Percentiles rank a stretch among this genome's conserved stretches.
phyloP scores from a whole-genome alignment of 768 basidiomycete species.

The Fomitopsis serialis region DNA sequence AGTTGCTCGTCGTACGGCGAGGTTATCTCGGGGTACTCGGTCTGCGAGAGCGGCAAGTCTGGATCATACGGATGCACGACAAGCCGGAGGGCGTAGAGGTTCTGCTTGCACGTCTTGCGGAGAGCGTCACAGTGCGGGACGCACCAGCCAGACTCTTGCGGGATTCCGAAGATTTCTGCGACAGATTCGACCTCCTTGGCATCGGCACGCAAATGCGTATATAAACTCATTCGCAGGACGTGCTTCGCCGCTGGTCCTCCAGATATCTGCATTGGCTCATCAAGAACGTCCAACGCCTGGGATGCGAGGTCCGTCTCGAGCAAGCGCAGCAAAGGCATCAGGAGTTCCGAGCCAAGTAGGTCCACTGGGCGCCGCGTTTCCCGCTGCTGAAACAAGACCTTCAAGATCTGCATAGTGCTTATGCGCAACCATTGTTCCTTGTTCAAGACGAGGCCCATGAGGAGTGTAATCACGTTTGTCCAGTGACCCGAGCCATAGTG shows the following conservation, averaged over 20 bases:
- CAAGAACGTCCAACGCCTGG: conserved; percentile 88
- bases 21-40: conserved; percentile 58
- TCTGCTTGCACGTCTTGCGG: conserved; percentile 62
- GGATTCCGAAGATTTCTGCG: conserved; percentile 76
- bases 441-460: conserved; percentile 86
- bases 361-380: conserved; percentile 73
- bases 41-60: conserved; percentile 62
- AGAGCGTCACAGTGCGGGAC: conserved; percentile 62
- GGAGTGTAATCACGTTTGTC: conserved; percentile 76
- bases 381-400: conserved; percentile 81
- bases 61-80: conserved; percentile 73
- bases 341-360: conserved; percentile 74
- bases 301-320: conserved; percentile 83
- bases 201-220: conserved; percentile 39
- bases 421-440: conserved; percentile 74
- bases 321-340: conserved; percentile 87
- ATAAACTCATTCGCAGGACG: conserved; percentile 91
- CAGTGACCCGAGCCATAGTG: conserved; percentile 73
- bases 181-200: conserved; percentile 46
- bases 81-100: conserved; percentile 82
- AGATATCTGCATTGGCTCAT: conserved; percentile 80
- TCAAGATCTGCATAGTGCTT: conserved; percentile 82
- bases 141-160: conserved; percentile 84
- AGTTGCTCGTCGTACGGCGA: conserved; percentile 10
- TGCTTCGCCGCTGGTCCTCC: conserved; percentile 76